A percentile compares a stretch with the other conserved stretches of the same genome.
These are phyloP conservation scores for Blastocystis sp. DNA, from an alignment of 352 stramenopile genomes.

Conservation along the genomic window DNA sequence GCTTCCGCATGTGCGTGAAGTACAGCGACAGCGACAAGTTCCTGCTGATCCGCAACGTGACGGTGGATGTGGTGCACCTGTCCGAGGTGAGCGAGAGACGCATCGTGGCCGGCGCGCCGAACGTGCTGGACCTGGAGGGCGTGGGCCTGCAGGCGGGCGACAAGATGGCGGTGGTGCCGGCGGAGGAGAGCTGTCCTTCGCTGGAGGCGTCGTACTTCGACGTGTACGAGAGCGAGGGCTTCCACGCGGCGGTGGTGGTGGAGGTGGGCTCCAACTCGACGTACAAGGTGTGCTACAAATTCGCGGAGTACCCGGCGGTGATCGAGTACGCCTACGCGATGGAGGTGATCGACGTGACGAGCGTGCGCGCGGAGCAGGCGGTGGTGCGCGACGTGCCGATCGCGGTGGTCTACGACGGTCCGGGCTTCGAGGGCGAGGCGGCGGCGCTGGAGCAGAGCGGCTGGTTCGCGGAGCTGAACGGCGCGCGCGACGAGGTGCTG, in stretches of 20 bases:
- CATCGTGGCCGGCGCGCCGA: conserved; percentile 44
- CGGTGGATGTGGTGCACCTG: conserved; percentile 60
- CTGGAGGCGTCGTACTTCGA: neutral
- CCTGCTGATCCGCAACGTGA: conserved; percentile 61
- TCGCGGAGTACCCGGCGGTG: neutral
- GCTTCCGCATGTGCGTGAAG: conserved; percentile 40
- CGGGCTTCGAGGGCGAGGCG: conserved; percentile 13
- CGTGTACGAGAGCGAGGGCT: conserved; percentile 4
- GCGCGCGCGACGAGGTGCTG: neutral
- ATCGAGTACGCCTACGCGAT: conserved; percentile 48
- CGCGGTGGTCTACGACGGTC: conserved; percentile 7
- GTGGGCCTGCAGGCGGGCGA: conserved; percentile 30
- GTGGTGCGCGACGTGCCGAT: conserved; percentile 50
- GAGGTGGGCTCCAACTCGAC: neutral
- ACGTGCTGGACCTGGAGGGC: conserved; percentile 49
- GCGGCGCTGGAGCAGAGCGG: conserved; percentile 20
- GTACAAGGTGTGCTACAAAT: conserved; percentile 68
- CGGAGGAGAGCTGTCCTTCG: conserved; percentile 4
- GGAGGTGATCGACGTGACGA: conserved; percentile 41
- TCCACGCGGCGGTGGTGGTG: conserved; percentile 30
- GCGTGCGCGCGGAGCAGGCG: neutral
- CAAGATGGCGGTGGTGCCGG: conserved; percentile 31
- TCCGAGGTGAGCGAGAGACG: neutral
- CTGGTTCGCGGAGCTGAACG: neutral
- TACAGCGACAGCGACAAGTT: conserved; percentile 28